These are phyloP conservation scores for Mrakia blollopis DNA, from an alignment of 768 basidiomycete genomes.

Conservation along the genomic window DNA sequence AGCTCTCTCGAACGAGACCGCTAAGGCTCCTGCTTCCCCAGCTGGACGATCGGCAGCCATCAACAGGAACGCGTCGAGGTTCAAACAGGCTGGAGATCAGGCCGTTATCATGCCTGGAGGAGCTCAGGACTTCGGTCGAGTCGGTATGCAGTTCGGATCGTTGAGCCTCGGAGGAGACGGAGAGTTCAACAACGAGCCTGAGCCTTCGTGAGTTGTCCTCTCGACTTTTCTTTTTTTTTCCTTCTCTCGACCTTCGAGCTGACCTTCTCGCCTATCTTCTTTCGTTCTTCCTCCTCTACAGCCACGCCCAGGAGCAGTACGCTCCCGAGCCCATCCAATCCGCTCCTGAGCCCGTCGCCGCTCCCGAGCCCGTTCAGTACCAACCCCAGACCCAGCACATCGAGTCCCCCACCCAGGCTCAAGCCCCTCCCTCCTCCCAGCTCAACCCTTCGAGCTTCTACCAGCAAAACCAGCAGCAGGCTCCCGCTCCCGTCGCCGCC, in stretches of 20 bases:
- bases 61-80: slow-evolving; percentile 36
- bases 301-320: slow-evolving; percentile 32
- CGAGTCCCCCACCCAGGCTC: slow-evolving; percentile 19
- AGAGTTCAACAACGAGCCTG: slow-evolving; percentile 28
- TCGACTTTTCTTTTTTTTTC: not conserved
- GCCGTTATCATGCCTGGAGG: slow-evolving; percentile 45
- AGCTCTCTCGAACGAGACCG: slow-evolving; percentile 32
- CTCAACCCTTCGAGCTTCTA: slow-evolving; percentile 6
- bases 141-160: slow-evolving; percentile 47
- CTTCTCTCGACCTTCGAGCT: not conserved
- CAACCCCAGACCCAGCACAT: slow-evolving; percentile 15
- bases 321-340: slow-evolving; percentile 24
- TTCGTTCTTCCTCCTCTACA: not conserved
- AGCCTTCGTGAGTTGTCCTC: slow-evolving; percentile 20
- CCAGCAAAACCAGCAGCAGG: slow-evolving; percentile 35
- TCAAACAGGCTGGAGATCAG: slow-evolving; percentile 43
- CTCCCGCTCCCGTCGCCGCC: slow-evolving; percentile 2
- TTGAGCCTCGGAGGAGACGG: slow-evolving; percentile 43
- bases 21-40: slow-evolving; percentile 34
- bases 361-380: slow-evolving; percentile 34
- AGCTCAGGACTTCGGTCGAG: slow-evolving; percentile 35
- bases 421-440: slow-evolving; percentile 15
- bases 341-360: slow-evolving; percentile 35
- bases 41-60: slow-evolving; percentile 41
- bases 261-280: not conserved